Base-by-base conservation (phyloP, 2,329 filamentous ascomycete genomes). In the Xylariales sp. region DNA sequence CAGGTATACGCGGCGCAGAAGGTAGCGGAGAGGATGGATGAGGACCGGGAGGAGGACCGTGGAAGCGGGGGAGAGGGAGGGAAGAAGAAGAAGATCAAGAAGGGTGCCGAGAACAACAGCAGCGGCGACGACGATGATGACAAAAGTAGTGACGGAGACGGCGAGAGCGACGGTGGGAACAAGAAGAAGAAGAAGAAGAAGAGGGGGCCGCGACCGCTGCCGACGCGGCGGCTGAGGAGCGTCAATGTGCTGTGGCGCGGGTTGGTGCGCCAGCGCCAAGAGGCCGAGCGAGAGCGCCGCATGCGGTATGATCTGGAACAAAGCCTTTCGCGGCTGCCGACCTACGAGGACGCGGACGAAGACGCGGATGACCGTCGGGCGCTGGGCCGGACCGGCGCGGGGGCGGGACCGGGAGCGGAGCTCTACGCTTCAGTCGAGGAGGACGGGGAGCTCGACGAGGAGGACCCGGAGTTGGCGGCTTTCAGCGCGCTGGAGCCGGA, bases 221-320 rank as follows among this genome's bases (percentile, higher is more conserved):
- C 62, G 4, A 63, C 63, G 3, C 61, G 72, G 40, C 79, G 76
- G 20, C 67, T 87, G 11, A 79, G 76, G 43, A 74, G 78, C 19
- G 78, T 94, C 43, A 85, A 88, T 29, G 67, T 97, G 2, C 69
- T 95, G 5, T 96, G 88, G 71, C 78, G 93, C 1, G 82, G 83
- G 1, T 67, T 95, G 5, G 72, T 89, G 8, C 79, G 81, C 23
- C 69, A 77, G 40, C 74, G 88, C 21, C 77, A 85, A 47, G 79
- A 86, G 53, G 78, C 74, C 15, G 83, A 91, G 57, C 72, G 78
- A 16, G 82, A 89, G 38, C 63, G 74, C 5, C 65, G 77, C 40
- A 81, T 83, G 70, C 69, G 77, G 33, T 70, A 81, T 40, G 78
- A 85, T 49, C 62, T 89, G 13, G 74, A 84, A 45, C 76, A 85